A percentile compares a stretch with the other conserved stretches of the same genome.
Evolutionary conservation across 2,329 filamentous ascomycete genomes (phyloP).

Genomic region (Colletotrichum sp.): DNA sequence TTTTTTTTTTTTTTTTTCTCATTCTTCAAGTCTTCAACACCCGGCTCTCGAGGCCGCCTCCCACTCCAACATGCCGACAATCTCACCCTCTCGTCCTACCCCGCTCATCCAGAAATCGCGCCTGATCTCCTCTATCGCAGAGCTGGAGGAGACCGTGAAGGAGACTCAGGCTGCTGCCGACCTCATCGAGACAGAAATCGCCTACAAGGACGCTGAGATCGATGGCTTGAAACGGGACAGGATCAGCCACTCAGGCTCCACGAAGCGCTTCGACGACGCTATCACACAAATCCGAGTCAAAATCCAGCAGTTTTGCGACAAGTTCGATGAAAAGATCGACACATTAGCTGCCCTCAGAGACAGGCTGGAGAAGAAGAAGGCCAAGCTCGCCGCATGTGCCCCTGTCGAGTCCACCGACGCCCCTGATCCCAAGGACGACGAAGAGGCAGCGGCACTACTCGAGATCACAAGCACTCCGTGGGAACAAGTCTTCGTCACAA

Average conservation of each 20-base stretch:
- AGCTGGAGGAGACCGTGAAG: not conserved
- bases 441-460: constrained; percentile 1
- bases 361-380: not conserved
- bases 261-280: not conserved
- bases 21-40: not conserved
- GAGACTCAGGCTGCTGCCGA: not conserved
- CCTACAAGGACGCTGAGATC: constrained; percentile 11
- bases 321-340: not conserved
- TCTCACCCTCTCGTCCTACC: not conserved
- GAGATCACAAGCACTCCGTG: constrained; percentile 15
- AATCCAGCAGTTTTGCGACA: not conserved
- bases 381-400: not conserved
- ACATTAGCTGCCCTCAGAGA: not conserved
- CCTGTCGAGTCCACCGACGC: not conserved
- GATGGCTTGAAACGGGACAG: not conserved
- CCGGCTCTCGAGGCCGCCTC: not conserved
- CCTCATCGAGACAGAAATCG: not conserved
- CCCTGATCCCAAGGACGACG: not conserved
- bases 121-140: not conserved
- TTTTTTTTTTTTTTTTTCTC: not conserved
- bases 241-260: not conserved
- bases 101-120: not conserved
- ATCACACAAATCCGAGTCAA: not conserved
- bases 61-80: not conserved
- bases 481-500: constrained; percentile 12